Percentiles rank a stretch among this genome's conserved stretches.
Evolutionary conservation across 768 basidiomycete species (phyloP).

Genomic region (Kwoniella bestiolae): DNA sequence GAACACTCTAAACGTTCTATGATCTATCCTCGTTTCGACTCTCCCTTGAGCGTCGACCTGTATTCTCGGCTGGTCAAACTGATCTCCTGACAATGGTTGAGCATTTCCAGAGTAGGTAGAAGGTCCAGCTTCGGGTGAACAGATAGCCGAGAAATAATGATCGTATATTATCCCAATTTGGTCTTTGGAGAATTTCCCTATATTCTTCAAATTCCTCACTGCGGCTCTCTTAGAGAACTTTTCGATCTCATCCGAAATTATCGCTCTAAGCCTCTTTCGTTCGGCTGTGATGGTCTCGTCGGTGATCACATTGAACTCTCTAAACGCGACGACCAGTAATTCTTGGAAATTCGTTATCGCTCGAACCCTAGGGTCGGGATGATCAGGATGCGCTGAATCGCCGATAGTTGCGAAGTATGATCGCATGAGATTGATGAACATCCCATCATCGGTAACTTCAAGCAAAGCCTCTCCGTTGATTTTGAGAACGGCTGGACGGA

Average conservation of each 20-base stretch:
- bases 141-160: conserved; percentile 65
- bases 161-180: conserved; percentile 90
- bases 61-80: conserved; percentile 52
- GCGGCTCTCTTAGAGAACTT: conserved; percentile 90
- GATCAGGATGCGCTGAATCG: conserved; percentile 88
- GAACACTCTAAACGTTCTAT: conserved; percentile 84
- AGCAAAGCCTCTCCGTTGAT: conserved; percentile 93
- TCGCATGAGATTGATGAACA: conserved; percentile 93
- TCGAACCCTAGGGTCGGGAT: conserved; percentile 81
- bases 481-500: conserved; percentile 80
- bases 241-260: conserved; percentile 91
- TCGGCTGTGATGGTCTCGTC: conserved; percentile 91
- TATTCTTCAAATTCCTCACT: conserved; percentile 77
- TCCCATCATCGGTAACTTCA: conserved; percentile 93
- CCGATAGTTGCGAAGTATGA: conserved; percentile 92
- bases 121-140: conserved; percentile 55
- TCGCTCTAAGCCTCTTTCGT: conserved; percentile 79
- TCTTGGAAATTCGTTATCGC: conserved; percentile 98
- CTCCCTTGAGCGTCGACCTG: conserved; percentile 66
- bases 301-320: conserved; percentile 94
- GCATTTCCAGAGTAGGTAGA: conserved; percentile 3
- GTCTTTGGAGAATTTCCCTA: conserved; percentile 83
- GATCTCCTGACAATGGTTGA: conserved; percentile 35
- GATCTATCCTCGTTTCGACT: conserved; percentile 85
- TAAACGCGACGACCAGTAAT: conserved; percentile 91